Conservation (phyloP, 2,329 filamentous ascomycete species). For the Metarhizium sp. region DNA sequence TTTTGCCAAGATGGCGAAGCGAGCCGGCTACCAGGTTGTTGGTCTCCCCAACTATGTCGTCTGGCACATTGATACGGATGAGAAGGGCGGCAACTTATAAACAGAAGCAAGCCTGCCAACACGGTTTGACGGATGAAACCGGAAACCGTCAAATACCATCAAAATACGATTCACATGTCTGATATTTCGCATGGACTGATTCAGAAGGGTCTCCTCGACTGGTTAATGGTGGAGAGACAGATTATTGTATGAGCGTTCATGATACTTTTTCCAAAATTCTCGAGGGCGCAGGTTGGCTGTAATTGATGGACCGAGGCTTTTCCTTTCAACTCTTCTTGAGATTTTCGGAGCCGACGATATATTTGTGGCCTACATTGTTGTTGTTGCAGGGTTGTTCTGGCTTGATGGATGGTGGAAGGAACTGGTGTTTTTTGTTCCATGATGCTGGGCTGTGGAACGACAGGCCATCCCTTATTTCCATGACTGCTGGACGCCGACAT, state of each 20-base stretch:
- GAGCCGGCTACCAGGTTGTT: conserved; percentile 84
- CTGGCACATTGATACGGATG: conserved; percentile 95
- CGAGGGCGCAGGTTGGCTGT: not conserved
- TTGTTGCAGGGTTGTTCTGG: not conserved
- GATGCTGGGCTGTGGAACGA: not conserved
- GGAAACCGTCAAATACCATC: not conserved
- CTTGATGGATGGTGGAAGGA: not conserved
- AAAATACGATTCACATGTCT: conserved; percentile 13
- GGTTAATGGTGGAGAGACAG: conserved; percentile 9
- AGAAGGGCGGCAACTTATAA: conserved; percentile 74
- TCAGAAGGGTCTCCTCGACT: conserved; percentile 9
- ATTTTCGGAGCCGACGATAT: not conserved
- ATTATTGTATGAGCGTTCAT: conserved; percentile 17
- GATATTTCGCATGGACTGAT: conserved; percentile 13
- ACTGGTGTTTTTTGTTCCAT: not conserved
- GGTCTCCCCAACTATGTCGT: conserved; percentile 96
- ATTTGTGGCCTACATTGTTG: not conserved
- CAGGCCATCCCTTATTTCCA: not conserved
- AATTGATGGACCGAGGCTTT: not conserved
- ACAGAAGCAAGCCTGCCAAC: not conserved
- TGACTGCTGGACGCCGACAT: not conserved
- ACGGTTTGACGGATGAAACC: not conserved
- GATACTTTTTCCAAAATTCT: conserved; percentile 10
- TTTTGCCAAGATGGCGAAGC: conserved; percentile 97
- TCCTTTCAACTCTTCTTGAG: not conserved